These are phyloP conservation scores for Lactarius vividus DNA, from an alignment of 768 basidiomycete species.

Conservation along the genomic window DNA sequence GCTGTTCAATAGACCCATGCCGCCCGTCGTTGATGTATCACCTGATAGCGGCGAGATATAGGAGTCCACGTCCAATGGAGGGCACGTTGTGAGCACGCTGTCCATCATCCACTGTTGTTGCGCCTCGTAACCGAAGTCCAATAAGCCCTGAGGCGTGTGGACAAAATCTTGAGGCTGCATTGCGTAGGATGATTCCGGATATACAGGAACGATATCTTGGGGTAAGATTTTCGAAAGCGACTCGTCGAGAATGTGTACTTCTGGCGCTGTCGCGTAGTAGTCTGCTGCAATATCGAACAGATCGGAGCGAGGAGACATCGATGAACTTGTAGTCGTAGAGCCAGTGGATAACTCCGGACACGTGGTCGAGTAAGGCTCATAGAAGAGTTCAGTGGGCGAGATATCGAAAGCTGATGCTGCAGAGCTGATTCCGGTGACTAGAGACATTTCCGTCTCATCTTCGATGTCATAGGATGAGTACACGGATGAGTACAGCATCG, in stretches of 20 bases:
- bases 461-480: slow-evolving; percentile 20
- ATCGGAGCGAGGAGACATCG: slow-evolving; percentile 29
- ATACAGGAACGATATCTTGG: slow-evolving; percentile 23
- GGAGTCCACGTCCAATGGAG: slow-evolving; percentile 21
- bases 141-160: slow-evolving; percentile 7
- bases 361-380: slow-evolving; percentile 13
- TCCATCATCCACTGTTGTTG: slow-evolving; percentile 21
- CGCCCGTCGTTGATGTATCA: slow-evolving; percentile 8
- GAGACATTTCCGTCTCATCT: slow-evolving; percentile 15
- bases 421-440: slow-evolving; percentile 12
- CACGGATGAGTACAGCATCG: slow-evolving; percentile 9
- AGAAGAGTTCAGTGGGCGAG: slow-evolving; percentile 18
- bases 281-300: slow-evolving; percentile 26
- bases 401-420: slow-evolving; percentile 21
- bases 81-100: slow-evolving; percentile 15
- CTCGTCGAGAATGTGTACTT: slow-evolving; percentile 24
- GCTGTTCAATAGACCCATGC: slow-evolving; percentile 6
- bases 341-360: slow-evolving; percentile 23
- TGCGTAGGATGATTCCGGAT: slow-evolving; percentile 11
- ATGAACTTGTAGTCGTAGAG: slow-evolving; percentile 22
- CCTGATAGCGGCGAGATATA: slow-evolving; percentile 12
- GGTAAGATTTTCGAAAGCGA: slow-evolving; percentile 27
- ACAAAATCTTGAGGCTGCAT: slow-evolving; percentile 22
- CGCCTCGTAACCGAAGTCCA: slow-evolving; percentile 22
- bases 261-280: slow-evolving; percentile 18